Conservation (phyloP, 306 rosid species). For the Fragaria nilgerrensis region DNA sequence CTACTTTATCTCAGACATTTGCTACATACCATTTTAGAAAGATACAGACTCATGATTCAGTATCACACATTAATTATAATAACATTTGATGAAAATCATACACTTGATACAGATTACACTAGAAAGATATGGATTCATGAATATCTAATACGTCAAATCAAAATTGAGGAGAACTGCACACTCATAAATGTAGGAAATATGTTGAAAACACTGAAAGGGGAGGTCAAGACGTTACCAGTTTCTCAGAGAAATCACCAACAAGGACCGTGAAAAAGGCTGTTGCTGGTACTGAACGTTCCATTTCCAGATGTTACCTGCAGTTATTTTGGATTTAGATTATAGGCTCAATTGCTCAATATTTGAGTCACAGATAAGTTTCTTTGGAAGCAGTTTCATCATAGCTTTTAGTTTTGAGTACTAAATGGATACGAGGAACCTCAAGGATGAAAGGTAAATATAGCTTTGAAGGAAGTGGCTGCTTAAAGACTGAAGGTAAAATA, state of each 20-base stretch:
- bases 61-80: neutral
- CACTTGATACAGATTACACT: neutral
- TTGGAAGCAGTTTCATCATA: neutral
- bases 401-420: neutral
- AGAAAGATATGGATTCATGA: neutral
- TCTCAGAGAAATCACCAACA: neutral
- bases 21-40: neutral
- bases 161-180: too few relatives aligned
- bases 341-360: neutral
- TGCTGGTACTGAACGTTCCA: neutral
- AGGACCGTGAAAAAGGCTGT: neutral
- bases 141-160: neutral
- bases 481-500: neutral
- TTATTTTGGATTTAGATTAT: neutral
- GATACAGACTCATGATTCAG: neutral
- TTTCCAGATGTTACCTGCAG: neutral
- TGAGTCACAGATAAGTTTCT: neutral
- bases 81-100: neutral
- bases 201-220: neutral
- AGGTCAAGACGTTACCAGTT: neutral
- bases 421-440: neutral
- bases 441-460: neutral
- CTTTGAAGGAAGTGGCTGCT: neutral
- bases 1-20: neutral
- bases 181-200: neutral